Evolutionary conservation across 768 basidiomycete genomes (phyloP).

Genomic region (Rhizopogon vesiculosus): DNA sequence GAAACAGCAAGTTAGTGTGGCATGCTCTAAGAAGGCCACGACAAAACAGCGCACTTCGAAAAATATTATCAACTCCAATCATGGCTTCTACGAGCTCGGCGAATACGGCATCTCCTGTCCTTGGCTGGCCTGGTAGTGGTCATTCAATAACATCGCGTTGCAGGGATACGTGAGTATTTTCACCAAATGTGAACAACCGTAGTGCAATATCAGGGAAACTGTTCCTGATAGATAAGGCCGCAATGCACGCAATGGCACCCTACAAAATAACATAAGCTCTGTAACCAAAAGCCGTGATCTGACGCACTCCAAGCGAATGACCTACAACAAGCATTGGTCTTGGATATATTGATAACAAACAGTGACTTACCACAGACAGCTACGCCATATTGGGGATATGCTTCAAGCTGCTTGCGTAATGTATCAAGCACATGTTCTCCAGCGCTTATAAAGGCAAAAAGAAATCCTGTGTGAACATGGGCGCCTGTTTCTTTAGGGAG

Average conservation of each 20-base stretch:
- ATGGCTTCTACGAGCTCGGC: slow-evolving; percentile 34
- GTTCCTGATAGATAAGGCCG: slow-evolving; percentile 27
- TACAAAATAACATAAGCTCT: slow-evolving; percentile 7
- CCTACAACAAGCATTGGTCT: slow-evolving; percentile 16
- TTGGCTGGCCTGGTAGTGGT: slow-evolving; percentile 40
- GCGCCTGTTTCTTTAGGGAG: slow-evolving; percentile 18
- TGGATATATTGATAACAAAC: background rate
- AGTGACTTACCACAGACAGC: slow-evolving; percentile 25
- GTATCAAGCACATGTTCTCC: slow-evolving; percentile 22
- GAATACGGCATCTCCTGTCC: slow-evolving; percentile 39
- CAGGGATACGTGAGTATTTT: background rate
- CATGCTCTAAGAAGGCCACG: background rate
- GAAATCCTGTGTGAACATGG: slow-evolving; percentile 32
- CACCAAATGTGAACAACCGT: slow-evolving; percentile 43
- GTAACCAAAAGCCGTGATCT: background rate
- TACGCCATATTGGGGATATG: slow-evolving; percentile 29
- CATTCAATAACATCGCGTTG: background rate
- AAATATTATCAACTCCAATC: slow-evolving; percentile 34
- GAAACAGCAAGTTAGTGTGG: background rate
- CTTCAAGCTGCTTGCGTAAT: slow-evolving; percentile 26
- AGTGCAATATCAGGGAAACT: slow-evolving; percentile 22
- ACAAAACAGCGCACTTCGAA: slow-evolving; percentile 29
- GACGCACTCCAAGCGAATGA: slow-evolving; percentile 35
- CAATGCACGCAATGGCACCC: slow-evolving; percentile 36
- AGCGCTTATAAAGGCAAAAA: slow-evolving; percentile 31